A percentile compares a stretch with the other conserved stretches of the same genome.
Evolutionary conservation across 495 filamentous ascomycete species (phyloP).

Genomic region (Lepidopterella palustris): DNA sequence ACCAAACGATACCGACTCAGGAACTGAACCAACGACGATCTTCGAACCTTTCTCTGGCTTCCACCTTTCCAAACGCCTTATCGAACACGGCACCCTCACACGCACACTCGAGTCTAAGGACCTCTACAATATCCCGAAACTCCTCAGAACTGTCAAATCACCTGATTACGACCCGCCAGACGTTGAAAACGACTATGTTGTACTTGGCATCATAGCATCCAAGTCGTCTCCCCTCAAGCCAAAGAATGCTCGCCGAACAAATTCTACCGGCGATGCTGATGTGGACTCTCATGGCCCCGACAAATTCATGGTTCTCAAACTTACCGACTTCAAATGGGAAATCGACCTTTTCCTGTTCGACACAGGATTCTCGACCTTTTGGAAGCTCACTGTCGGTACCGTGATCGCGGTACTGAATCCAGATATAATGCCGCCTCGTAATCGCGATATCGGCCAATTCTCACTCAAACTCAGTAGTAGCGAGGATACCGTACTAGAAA

Average conservation of each 20-base stretch:
- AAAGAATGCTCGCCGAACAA: constrained; percentile 45
- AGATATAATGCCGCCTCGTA: constrained; percentile 76
- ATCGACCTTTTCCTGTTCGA: constrained; percentile 90
- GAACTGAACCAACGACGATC: constrained; percentile 4
- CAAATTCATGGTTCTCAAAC: constrained; percentile 85
- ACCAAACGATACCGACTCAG: constrained; percentile 10
- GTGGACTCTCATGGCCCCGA: constrained; percentile 52
- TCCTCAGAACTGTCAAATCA: constrained; percentile 71
- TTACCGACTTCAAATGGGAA: constrained; percentile 87
- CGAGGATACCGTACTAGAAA: constrained; percentile 81
- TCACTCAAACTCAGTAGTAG: constrained; percentile 74
- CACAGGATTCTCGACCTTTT: constrained; percentile 81
- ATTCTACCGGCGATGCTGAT: constrained; percentile 45
- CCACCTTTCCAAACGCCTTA: constrained; percentile 77
- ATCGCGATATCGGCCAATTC: constrained; percentile 72
- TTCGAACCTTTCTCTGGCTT: constrained; percentile 84
- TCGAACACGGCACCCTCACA: constrained; percentile 71
- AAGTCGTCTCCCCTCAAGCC: constrained; percentile 76
- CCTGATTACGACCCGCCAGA: constrained; percentile 83
- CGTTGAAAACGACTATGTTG: constrained; percentile 75
- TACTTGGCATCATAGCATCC: constrained; percentile 77
- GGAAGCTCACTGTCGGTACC: constrained; percentile 79
- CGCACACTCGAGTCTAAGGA: constrained; percentile 71
- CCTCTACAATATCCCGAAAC: constrained; percentile 69
- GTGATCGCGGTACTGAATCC: constrained; percentile 93